Evolutionary conservation across 805 yeast species (phyloP).

Genomic region (Kuraishia hungarica): DNA sequence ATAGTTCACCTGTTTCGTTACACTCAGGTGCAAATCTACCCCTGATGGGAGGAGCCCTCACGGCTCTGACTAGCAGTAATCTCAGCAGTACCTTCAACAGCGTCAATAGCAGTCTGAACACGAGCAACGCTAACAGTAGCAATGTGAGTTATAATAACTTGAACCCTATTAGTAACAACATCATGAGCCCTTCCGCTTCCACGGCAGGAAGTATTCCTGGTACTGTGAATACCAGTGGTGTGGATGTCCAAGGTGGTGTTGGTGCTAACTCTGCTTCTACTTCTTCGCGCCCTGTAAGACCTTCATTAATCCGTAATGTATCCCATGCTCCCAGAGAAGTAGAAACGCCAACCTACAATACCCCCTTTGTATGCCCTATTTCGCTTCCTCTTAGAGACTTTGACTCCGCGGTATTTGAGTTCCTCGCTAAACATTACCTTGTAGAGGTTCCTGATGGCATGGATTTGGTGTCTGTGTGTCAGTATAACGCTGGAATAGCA

Average conservation of each 20-base stretch:
- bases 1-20: neutral
- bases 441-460: slow-evolving; percentile 39
- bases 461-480: slow-evolving; percentile 44
- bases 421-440: slow-evolving; percentile 40
- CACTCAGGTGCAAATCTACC: neutral
- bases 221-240: neutral
- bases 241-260: neutral
- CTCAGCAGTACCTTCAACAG: neutral
- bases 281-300: slow-evolving; percentile 8
- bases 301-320: slow-evolving; percentile 10
- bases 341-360: neutral
- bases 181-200: neutral
- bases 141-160: neutral
- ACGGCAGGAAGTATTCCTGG: neutral
- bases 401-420: slow-evolving; percentile 35
- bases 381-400: slow-evolving; percentile 32
- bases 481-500: slow-evolving; percentile 49
- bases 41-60: neutral
- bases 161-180: neutral
- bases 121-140: neutral
- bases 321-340: slow-evolving; percentile 8
- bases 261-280: slow-evolving; percentile 8
- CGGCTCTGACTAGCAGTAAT: neutral
- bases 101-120: neutral
- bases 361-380: slow-evolving; percentile 30